phyloP scores from a whole-genome alignment of 257 asterid genomes.

The Fraxinus quadrangulata region DNA sequence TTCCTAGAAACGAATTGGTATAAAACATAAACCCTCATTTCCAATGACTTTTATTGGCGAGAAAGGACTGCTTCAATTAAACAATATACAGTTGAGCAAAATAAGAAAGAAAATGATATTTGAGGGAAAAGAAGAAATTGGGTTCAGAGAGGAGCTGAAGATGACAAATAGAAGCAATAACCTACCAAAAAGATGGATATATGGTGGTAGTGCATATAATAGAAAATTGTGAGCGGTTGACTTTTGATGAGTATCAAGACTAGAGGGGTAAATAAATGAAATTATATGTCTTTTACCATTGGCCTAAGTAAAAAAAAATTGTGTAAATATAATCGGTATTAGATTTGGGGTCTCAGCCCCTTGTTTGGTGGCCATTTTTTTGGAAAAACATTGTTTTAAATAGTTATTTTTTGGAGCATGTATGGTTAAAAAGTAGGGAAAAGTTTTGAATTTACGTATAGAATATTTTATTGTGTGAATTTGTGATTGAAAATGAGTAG shows the following conservation, averaged over 20 bases:
- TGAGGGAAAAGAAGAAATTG: background rate
- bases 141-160: background rate
- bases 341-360: background rate
- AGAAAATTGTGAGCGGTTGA: background rate
- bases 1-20: background rate
- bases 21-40: conserved; percentile 11
- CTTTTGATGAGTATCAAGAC: background rate
- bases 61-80: conserved; percentile 5
- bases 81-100: background rate
- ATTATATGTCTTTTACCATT: background rate
- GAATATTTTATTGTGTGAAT: too few relatives aligned
- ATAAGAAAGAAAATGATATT: background rate
- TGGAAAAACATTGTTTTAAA: too few relatives aligned
- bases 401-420: too few relatives aligned
- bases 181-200: background rate
- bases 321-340: background rate
- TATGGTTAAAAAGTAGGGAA: too few relatives aligned
- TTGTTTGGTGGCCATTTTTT: too few relatives aligned
- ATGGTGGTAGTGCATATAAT: background rate
- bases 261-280: background rate
- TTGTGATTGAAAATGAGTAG: too few relatives aligned
- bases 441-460: too few relatives aligned
- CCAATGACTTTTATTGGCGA: conserved; percentile 11
- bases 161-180: background rate
- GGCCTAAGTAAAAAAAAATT: background rate